Conservation (phyloP, 140 eudicot species). For the Oenanthe javanica region DNA sequence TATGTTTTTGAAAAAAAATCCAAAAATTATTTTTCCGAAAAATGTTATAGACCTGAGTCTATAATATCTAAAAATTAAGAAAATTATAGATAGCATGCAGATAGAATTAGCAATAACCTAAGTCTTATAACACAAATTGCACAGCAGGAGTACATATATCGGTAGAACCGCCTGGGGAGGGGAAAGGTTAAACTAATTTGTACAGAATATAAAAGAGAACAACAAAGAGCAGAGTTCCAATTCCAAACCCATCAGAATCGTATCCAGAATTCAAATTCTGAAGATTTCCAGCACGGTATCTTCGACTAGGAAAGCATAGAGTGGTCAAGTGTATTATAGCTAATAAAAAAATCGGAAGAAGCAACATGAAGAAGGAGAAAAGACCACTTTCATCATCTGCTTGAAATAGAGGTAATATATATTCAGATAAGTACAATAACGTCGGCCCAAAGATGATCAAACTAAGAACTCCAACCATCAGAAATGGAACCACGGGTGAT, state of each 20-base stretch:
- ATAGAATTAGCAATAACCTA: neutral
- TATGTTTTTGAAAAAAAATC: too few species aligned
- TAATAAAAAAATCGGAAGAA: conserved; percentile 28
- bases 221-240: conserved; percentile 35
- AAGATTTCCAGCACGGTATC: conserved; percentile 10
- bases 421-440: conserved; percentile 19
- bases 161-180: neutral
- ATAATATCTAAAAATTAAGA: neutral
- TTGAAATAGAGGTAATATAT: conserved; percentile 18
- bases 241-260: conserved; percentile 39
- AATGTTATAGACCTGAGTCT: neutral
- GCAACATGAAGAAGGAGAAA: conserved; percentile 11
- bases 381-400: conserved; percentile 15
- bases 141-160: neutral
- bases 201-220: conserved; percentile 36
- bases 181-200: neutral
- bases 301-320: conserved; percentile 14
- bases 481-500: conserved; percentile 42
- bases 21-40: too few species aligned
- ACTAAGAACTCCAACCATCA: conserved; percentile 41
- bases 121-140: neutral
- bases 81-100: neutral
- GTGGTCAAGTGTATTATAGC: conserved; percentile 33
- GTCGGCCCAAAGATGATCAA: conserved; percentile 30
- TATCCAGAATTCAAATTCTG: conserved; percentile 15